Percentiles rank a stretch among this genome's conserved stretches.
These are phyloP conservation scores for Chrysanthemum seticuspe DNA, from an alignment of 129 eudicot genomes.

Conservation along the genomic window DNA sequence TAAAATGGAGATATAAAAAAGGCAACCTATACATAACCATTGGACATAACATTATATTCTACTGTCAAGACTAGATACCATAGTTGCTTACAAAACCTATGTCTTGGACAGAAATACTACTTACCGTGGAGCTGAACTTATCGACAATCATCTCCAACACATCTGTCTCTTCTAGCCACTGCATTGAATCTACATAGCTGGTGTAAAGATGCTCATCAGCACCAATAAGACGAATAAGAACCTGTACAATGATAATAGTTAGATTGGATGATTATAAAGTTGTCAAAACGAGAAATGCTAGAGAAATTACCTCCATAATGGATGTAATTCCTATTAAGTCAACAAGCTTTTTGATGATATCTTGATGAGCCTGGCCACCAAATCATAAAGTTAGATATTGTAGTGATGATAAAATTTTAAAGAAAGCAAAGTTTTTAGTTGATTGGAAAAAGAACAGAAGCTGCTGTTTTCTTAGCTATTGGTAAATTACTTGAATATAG, in stretches of 20 bases:
- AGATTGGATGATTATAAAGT: slow-evolving; percentile 15
- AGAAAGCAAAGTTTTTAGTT: neutral
- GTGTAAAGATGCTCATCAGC: slow-evolving; percentile 92
- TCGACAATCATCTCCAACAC: slow-evolving; percentile 92
- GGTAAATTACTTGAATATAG: slow-evolving; percentile 70
- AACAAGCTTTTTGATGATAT: slow-evolving; percentile 70
- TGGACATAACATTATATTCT: neutral
- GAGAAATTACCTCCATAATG: slow-evolving; percentile 83
- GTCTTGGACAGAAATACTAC: slow-evolving; percentile 28
- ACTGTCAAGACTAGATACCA: slow-evolving; percentile 8
- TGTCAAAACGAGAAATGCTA: neutral
- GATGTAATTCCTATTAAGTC: slow-evolving; percentile 93
- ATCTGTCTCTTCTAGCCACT: slow-evolving; percentile 85
- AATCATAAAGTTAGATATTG: slow-evolving; percentile 3
- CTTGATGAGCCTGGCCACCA: slow-evolving; percentile 69
- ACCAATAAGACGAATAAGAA: slow-evolving; percentile 88
- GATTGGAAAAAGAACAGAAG: neutral
- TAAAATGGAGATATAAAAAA: neutral
- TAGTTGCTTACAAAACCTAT: slow-evolving; percentile 8
- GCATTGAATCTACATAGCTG: slow-evolving; percentile 65
- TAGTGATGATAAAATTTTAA: neutral
- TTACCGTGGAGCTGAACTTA: slow-evolving; percentile 88
- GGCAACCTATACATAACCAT: slow-evolving; percentile 1
- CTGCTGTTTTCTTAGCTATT: neutral
- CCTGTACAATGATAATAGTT: slow-evolving; percentile 49